These are phyloP conservation scores for Astrocystis sublimbata DNA, from an alignment of 495 filamentous ascomycete genomes.

Conservation along the genomic window DNA sequence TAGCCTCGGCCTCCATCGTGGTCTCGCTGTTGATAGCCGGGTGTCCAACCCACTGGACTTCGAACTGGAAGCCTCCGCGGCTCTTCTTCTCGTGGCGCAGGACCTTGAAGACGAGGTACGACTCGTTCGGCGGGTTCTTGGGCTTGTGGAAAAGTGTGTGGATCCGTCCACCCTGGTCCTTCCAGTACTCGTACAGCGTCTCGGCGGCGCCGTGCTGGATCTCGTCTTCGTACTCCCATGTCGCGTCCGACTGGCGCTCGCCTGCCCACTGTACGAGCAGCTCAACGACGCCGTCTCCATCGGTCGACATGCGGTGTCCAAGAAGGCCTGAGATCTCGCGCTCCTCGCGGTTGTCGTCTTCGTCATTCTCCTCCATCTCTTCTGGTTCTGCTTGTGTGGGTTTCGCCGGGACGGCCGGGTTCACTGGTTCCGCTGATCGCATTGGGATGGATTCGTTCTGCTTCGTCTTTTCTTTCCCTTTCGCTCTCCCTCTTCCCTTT, in stretches of 20 bases:
- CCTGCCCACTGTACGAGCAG: slow-evolving; percentile 30
- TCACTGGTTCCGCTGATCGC: too few relatives aligned
- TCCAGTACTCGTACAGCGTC: slow-evolving; percentile 30
- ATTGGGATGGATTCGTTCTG: neutral
- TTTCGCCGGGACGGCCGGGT: too few relatives aligned
- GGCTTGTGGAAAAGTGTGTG: slow-evolving; percentile 32
- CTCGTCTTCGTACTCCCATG: slow-evolving; percentile 33
- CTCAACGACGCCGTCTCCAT: slow-evolving; percentile 27
- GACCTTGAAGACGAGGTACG: slow-evolving; percentile 29
- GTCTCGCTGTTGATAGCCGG: slow-evolving; percentile 28
- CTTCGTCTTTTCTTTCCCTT: neutral
- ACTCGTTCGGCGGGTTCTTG: slow-evolving; percentile 28
- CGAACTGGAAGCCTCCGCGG: slow-evolving; percentile 34
- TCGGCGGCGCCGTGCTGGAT: slow-evolving; percentile 31
- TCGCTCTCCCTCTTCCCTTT: slow-evolving; percentile 20
- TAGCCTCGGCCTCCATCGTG: slow-evolving; percentile 28
- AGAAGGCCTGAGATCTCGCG: slow-evolving; percentile 25
- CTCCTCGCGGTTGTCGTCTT: slow-evolving; percentile 24
- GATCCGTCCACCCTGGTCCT: slow-evolving; percentile 30
- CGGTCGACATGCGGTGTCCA: slow-evolving; percentile 25
- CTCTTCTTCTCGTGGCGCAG: slow-evolving; percentile 26
- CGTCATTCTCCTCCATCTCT: too few relatives aligned
- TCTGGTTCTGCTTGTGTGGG: too few relatives aligned
- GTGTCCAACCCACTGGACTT: slow-evolving; percentile 37
- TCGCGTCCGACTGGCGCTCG: slow-evolving; percentile 26